Percentiles rank a stretch among this genome's conserved stretches.
Evolutionary conservation across 2,329 filamentous ascomycete species (phyloP).

Genomic region (Xylariaceae sp.): DNA sequence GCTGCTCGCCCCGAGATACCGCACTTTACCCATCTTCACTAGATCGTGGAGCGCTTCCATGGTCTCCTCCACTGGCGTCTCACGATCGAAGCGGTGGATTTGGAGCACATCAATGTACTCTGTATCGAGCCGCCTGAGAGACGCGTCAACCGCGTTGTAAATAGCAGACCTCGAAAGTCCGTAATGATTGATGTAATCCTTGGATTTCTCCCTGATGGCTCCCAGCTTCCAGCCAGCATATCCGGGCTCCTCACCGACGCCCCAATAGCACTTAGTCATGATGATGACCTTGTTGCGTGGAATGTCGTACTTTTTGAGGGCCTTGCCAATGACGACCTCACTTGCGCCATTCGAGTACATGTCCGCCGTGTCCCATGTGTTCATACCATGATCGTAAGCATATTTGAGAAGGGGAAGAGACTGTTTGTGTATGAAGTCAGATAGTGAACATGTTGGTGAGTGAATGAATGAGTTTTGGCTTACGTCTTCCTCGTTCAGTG

Average conservation of each 20-base stretch:
- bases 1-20: conserved; percentile 48
- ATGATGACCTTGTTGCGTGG: conserved; percentile 9
- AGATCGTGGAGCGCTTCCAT: conserved; percentile 61
- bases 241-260: conserved; percentile 1
- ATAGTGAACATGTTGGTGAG: no score
- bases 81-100: conserved; percentile 57
- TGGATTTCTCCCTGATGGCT: background rate
- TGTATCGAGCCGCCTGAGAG: conserved; percentile 42
- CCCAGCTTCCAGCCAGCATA: background rate
- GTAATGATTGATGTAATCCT: conserved; percentile 10
- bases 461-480: no score
- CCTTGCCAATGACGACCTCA: conserved; percentile 9
- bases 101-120: conserved; percentile 43
- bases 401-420: conserved; percentile 1
- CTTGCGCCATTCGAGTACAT: conserved; percentile 9
- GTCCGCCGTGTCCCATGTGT: conserved; percentile 11
- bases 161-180: conserved; percentile 32
- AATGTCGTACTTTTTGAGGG: conserved; percentile 10
- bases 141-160: conserved; percentile 35
- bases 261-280: conserved; percentile 8
- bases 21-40: conserved; percentile 53
- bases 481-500: conserved; percentile 54
- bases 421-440: no score
- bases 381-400: conserved; percentile 5
- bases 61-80: conserved; percentile 54